Conservation (phyloP, 345 rosid species). For the Luvunga scandens region DNA sequence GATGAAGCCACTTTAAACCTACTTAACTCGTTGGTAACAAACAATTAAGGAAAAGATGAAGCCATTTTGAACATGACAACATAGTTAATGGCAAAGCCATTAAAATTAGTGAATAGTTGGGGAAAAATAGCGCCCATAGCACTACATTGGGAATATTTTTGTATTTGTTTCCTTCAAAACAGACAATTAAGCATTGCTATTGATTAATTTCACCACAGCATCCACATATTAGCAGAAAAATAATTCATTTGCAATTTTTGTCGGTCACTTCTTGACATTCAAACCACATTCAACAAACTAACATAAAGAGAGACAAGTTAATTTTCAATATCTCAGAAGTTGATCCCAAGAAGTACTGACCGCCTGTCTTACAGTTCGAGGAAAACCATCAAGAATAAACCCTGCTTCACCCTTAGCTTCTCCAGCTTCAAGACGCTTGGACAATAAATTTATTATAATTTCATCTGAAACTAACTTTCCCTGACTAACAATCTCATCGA, state of each 20-base stretch:
- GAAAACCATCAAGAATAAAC: conserved; percentile 97
- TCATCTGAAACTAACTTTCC: conserved; percentile 93
- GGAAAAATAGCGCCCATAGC: too few relatives aligned
- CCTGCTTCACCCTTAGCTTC: conserved; percentile 83
- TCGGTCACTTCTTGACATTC: not conserved
- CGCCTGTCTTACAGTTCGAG: conserved; percentile 90
- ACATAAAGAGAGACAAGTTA: not conserved
- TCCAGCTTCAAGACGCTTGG: conserved; percentile 74
- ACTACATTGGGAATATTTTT: not conserved
- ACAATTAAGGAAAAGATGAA: not conserved
- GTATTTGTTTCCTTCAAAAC: not conserved
- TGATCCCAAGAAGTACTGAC: conserved; percentile 44
- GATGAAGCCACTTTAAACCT: not conserved
- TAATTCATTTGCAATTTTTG: not conserved
- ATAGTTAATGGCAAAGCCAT: not conserved
- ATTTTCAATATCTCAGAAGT: not conserved
- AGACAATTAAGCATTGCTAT: not conserved
- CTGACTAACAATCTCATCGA: conserved; percentile 74
- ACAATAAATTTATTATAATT: conserved; percentile 66
- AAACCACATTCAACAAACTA: not conserved
- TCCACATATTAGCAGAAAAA: not conserved
- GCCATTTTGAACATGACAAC: not conserved
- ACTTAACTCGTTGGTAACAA: not conserved
- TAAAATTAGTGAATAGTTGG: not conserved
- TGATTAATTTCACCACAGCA: not conserved